Evolutionary conservation across 1,284 basidiomycete genomes (phyloP), one percentile per base, ranked within the genome.

Genomic region (Ganoderma sinense): DNA sequence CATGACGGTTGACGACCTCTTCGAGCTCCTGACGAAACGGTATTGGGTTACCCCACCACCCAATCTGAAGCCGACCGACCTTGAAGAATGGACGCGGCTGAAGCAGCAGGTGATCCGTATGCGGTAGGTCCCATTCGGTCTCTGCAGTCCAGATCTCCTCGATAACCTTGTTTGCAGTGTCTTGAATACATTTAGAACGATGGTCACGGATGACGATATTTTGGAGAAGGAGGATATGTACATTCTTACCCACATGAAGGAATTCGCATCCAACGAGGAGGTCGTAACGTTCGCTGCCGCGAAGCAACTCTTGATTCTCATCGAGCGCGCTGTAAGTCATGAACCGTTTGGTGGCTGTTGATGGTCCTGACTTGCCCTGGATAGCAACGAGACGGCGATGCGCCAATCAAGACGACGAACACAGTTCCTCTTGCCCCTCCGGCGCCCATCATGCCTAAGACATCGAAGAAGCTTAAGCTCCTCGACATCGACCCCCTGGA

Each of bases 401-500:
- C 85, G 59, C 81, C 82, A 10, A 83, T 89, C 69, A 89, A 86
- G 74, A 88, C 88, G 14, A 84, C 80, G 8, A 78, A 74, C 59
- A 76, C 78, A 4, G 74, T 78, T 20, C 76, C 77, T 31, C 68
- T 84, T 20, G 82, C 86, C 3, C 89, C 93, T 33, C 95, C 96
- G 0, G 84, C 93, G 2, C 89, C 96, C 0, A 91, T 97, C 66
- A 71, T 93, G 18, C 96, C 96, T 0, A 94, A 91, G 78, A 84
- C 87, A 62, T 84, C 85, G 71, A 93, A 91, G 81, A 95, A 92
- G 82, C 82, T 96, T 72, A 96, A 95, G 75, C 84, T 97, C 23
- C 80, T 92, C n/a, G 96, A 97, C 73, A 89, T 98, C 62, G 96
- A 99, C 75, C 87, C 97, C 1, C 81, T 97, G 40, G 98, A 99